Base-by-base conservation (phyloP, 371 early-diverging fungal species). In the Mortierella sp. region DNA sequence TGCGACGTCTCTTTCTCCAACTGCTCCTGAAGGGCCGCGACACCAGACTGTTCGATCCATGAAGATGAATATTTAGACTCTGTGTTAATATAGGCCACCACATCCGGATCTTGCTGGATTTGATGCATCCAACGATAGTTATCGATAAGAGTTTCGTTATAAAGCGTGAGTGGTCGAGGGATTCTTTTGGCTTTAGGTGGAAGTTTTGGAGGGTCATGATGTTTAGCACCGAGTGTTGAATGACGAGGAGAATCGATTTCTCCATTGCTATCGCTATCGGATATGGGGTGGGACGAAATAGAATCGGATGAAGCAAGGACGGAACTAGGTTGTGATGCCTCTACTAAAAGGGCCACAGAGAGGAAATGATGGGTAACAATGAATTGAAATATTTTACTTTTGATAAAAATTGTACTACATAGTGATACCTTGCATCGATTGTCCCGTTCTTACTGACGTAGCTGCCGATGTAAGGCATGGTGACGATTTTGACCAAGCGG, bases 101-200 rank as follows among this genome's bases (percentile, higher is more conserved):
- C 86, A 37, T 85, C 87, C 5, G 85, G 79, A 49, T 86, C 85
- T 2, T 51, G 45, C n/a, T 78, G 74, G 40, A 83, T 58, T 37
- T 84, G 39, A 39, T 84, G 75, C 64, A 89, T 78, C 87, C 87
- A 89, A 12, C 52, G 70, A 67, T 86, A 89, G 57, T 87, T 61
- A 73, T 89, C 89, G 45, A 73, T 64, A 1, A 85, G 22, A 0
- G 81, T 79, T 18, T 75, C 70, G 47, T 83, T 83, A 37, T 85
- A 70, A 20, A 87, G 70, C 6, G 77, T 84, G 12, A 79, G 32
- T 5, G 81, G 71, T 11, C 69, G 67, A 26, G 77, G 77, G 24
- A 81, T 73, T 4, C 77, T 37, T 26, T 86, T 84, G 35, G 86
- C 86, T 3, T 12, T 47, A 0, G 70, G 70, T 9, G 85, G 85